Evolutionary conservation across 2,329 filamentous ascomycete species (phyloP), one percentile per base, ranked within the genome.

Genomic region (Scedosporium apiospermum): DNA sequence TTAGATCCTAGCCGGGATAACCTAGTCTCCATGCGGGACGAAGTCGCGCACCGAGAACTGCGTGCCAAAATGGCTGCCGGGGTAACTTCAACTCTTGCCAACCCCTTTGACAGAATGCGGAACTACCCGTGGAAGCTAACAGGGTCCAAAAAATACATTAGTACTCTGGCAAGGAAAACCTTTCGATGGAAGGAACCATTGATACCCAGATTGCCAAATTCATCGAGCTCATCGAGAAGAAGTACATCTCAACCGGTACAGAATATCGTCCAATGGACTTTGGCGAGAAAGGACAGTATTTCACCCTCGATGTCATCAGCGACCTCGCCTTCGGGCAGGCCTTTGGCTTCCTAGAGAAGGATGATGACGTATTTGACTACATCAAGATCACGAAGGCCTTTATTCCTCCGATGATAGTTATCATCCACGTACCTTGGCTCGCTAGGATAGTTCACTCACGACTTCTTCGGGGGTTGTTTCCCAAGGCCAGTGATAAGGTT

Each of bases 291-390:
- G 74, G 77, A 3, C 79, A 82, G 51, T 84, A 76, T 71, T 79
- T 85, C 62, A 82, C 81, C 0, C 71, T 85, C 4, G 83, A 86
- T 63, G 77, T 83, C 46, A 82, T 86, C 65, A 80, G 77, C 41
- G 76, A 78, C 53, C 68, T 86, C 4, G 79, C 79, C 0, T 80
- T 84, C 55, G 82, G 82, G 10, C 67, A 78, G 59, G 68, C 76
- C 0, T 82, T 83, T 64, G 80, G 81, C 12, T 80, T 78, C 65
- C 66, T 83, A 0, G 74, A 75, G n/a, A 67, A 72, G 4, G 78
- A 84, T 65, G 68, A 71, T 3, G 81, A 84, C 64, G 73, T 78
- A 0, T 79, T 78, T 65, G 75, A 75, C 60, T 82, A 81, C 66
- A 76, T 82, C 60, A 70, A 74, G 58, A 79, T 77, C 46, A 75